Conservation (phyloP, 345 rosid species). For the Geranium rotundifolium region DNA sequence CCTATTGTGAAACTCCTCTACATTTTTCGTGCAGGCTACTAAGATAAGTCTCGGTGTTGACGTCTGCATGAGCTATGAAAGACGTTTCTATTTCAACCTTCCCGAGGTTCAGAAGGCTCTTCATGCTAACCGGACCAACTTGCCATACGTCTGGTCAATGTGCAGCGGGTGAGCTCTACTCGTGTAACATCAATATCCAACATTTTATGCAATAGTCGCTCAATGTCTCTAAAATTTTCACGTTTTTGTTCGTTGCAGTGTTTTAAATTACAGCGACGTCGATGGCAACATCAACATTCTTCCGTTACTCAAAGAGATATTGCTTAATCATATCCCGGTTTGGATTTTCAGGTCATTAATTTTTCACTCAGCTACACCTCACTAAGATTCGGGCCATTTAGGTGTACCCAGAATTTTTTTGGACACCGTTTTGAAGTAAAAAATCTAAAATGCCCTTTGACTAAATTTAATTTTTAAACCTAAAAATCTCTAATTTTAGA, state of each 20-base stretch:
- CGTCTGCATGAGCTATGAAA: slow-evolving; percentile 66
- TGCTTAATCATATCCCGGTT: slow-evolving; percentile 45
- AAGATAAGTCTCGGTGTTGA: slow-evolving; percentile 71
- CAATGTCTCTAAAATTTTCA: background rate
- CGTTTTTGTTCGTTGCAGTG: slow-evolving; percentile 26
- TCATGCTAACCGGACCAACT: slow-evolving; percentile 65
- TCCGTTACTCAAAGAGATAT: slow-evolving; percentile 62
- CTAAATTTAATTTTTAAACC: no score
- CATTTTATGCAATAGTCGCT: no score
- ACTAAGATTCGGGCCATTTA: no score
- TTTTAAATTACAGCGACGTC: slow-evolving; percentile 36
- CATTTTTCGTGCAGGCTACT: slow-evolving; percentile 38
- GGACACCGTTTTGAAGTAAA: no score
- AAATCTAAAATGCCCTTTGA: no score
- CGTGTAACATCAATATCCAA: no score
- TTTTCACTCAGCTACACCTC: no score
- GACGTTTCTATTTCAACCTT: slow-evolving; percentile 61
- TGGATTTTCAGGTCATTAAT: slow-evolving; percentile 68
- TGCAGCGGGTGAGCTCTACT: slow-evolving; percentile 46
- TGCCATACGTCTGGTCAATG: slow-evolving; percentile 69
- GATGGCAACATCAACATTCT: slow-evolving; percentile 60
- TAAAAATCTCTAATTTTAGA: no score
- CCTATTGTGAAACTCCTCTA: background rate
- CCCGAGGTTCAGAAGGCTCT: slow-evolving; percentile 89
- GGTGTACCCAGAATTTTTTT: no score